Evolutionary conservation across 2,329 filamentous ascomycete species (phyloP), one percentile per base, ranked within the genome.

Genomic region (Claviceps maximensis): DNA sequence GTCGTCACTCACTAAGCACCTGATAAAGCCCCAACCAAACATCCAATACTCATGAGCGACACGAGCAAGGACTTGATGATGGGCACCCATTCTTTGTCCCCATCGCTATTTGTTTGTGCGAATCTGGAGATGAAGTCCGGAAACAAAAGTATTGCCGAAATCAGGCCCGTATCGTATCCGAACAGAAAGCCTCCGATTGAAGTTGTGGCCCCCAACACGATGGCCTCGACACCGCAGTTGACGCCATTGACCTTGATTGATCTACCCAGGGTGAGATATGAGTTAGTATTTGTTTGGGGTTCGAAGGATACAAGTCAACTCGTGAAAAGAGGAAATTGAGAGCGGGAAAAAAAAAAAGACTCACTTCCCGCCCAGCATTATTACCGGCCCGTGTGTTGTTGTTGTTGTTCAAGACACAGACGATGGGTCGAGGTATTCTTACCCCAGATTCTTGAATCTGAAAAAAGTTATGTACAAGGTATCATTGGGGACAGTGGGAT

Each of bases 111-210:
- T 1, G 62, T 59, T 53, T 76, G 71, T 19, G 74, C 78, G 57
- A 84, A 84, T 10, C 79, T 74, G n/a, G 70, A 51, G 29, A 72
- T 70, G 61, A 80, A 83, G 63, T 83, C 77, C 10, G 62, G 54
- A 61, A 77, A 77, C 19, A 74, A 63, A 10, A 76, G 65, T 61
- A 77, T 71, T 42, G 67, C 69, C 7, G 76, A 78, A 51, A 81
- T 80, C 60, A 80, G 77, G 57, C 78, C 80, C 10, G 78, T 83
- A 58, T 83, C 80, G 58, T 82, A 82, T 48, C 80, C 80, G 62
- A 82, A 82, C 56, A 83, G 73, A 63, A 80, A 80, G 48, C 78
- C 80, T 55, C 79, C 79, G 42, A 83, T 74, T 46, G 74, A 77
- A 45, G 78, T 79, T 44, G 75, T 69, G 36, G 73, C 65, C 46